Percentiles rank a stretch among this genome's conserved stretches.
Conservation (phyloP, 78 protist species). For the Fonticula alba region DNA sequence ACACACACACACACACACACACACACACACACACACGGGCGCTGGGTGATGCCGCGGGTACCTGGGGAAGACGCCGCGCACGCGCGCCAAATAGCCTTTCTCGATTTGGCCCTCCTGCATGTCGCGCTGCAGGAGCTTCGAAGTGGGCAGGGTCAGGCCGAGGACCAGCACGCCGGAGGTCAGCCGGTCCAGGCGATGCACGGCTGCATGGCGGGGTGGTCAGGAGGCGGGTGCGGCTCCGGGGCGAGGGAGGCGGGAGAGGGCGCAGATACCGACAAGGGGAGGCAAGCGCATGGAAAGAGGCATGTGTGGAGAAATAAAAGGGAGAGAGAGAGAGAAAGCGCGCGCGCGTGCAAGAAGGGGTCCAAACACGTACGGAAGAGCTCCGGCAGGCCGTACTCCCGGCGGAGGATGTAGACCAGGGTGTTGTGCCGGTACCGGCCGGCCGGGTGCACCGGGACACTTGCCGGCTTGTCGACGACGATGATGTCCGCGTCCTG, state of each 20-base stretch:
- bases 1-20: too few relatives aligned
- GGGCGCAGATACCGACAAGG: too few relatives aligned
- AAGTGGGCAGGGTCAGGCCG: background rate
- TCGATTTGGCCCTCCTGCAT: constrained; percentile 11
- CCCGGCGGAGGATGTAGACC: constrained; percentile 26
- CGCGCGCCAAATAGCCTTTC: constrained; percentile 48
- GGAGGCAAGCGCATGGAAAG: too few relatives aligned
- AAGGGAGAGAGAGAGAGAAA: too few relatives aligned
- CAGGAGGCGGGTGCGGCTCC: too few relatives aligned
- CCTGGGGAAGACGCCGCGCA: constrained; percentile 29
- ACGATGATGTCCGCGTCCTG: background rate
- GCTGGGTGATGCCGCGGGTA: too few relatives aligned
- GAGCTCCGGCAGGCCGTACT: constrained; percentile 7
- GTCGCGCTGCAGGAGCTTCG: constrained; percentile 2
- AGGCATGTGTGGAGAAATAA: too few relatives aligned
- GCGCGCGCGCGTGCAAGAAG: too few relatives aligned
- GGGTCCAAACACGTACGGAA: too few relatives aligned
- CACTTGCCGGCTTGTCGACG: background rate
- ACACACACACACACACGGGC: too few relatives aligned
- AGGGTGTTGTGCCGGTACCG: constrained; percentile 52
- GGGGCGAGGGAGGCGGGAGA: too few relatives aligned
- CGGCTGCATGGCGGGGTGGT: background rate
- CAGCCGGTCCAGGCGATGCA: constrained; percentile 50
- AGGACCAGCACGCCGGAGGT: constrained; percentile 48
- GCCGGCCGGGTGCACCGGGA: constrained; percentile 47